Percentiles rank a stretch among this genome's conserved stretches.
Evolutionary conservation across 371 early-diverging fungal genomes (phyloP).

Genomic region (Smittium mucronatum): DNA sequence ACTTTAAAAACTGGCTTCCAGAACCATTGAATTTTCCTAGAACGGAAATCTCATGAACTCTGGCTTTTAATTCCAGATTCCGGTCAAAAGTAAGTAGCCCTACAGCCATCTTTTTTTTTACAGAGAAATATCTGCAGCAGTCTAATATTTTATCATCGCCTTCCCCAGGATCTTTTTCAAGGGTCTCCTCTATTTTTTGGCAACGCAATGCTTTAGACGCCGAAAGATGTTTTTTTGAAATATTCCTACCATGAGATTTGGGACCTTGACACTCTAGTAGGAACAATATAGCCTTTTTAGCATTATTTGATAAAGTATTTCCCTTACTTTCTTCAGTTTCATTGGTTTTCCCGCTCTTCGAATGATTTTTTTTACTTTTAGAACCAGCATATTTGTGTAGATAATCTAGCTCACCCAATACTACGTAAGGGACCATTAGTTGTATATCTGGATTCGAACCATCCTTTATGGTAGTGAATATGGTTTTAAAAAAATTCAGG

Average conservation of each 20-base stretch:
- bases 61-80: conserved; percentile 10
- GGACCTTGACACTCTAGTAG: neutral
- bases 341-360: neutral
- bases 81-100: conserved; percentile 8
- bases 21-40: neutral
- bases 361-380: neutral
- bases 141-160: conserved; percentile 9
- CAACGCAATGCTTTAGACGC: neutral
- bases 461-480: neutral
- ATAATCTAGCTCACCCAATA: conserved; percentile 10
- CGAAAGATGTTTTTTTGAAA: too few species aligned
- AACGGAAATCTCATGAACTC: conserved; percentile 3
- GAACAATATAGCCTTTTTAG: neutral
- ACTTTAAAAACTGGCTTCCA: neutral
- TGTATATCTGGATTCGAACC: neutral
- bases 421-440: conserved; percentile 11
- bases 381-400: conserved; percentile 5
- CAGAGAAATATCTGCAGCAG: conserved; percentile 11
- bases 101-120: neutral
- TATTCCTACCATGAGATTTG: neutral
- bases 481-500: neutral
- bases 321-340: neutral
- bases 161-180: neutral
- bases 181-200: neutral
- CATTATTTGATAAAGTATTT: neutral